Evolutionary conservation across 257 asterid species (phyloP).

Genomic region (Fraxinus anomala): DNA sequence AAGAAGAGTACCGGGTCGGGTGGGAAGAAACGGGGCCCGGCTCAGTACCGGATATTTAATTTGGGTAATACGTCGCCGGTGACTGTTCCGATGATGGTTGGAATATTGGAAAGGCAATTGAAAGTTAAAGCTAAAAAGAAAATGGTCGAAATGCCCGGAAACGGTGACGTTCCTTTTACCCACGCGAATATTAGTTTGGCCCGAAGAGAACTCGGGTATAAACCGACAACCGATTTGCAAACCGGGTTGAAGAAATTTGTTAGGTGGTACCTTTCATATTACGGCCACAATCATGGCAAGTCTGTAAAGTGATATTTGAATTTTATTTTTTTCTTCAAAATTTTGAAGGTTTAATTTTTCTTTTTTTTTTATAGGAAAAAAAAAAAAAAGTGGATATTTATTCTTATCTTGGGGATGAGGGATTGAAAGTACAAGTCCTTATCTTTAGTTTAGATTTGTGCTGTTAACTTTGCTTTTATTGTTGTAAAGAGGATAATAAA

Average conservation of each 20-base stretch:
- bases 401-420: conserved; percentile 23
- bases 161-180: conserved; percentile 36
- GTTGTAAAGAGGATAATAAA: conserved; percentile 1
- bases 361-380: not conserved
- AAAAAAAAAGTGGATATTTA: not conserved
- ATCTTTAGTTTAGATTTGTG: conserved; percentile 7
- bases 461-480: not conserved
- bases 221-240: conserved; percentile 34
- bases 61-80: conserved; percentile 33
- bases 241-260: conserved; percentile 35
- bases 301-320: not conserved
- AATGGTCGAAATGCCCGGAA: conserved; percentile 30
- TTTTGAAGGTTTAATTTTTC: not conserved
- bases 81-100: conserved; percentile 34
- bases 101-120: conserved; percentile 34
- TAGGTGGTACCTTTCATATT: conserved; percentile 35
- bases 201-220: conserved; percentile 31
- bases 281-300: conserved; percentile 19
- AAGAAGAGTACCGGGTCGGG: conserved; percentile 35
- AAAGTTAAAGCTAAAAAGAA: conserved; percentile 30
- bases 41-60: conserved; percentile 28
- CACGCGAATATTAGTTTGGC: conserved; percentile 39
- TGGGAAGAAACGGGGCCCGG: conserved; percentile 29
- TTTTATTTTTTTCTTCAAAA: not conserved
- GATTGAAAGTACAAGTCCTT: conserved; percentile 18